These are phyloP conservation scores for Clonostachys byssicola DNA, from an alignment of 2,329 filamentous ascomycete species.

Conservation along the genomic window DNA sequence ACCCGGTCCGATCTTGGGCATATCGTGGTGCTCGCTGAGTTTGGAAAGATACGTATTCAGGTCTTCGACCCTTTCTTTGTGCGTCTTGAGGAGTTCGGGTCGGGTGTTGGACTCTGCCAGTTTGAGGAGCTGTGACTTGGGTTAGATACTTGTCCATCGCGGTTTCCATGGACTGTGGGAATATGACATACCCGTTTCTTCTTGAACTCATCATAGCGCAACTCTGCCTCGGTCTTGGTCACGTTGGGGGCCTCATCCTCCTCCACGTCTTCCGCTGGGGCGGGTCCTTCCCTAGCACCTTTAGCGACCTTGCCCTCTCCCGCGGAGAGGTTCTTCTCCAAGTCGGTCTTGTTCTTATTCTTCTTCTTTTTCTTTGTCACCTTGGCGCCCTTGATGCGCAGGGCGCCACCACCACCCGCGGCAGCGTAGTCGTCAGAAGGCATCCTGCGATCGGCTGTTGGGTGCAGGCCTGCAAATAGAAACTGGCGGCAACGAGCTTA, in stretches of 20 bases:
- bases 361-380: slow-evolving; percentile 63
- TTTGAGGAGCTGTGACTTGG: slow-evolving; percentile 47
- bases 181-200: slow-evolving; percentile 66
- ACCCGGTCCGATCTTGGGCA: slow-evolving; percentile 67
- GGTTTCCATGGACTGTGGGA: background rate
- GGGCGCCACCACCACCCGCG: slow-evolving; percentile 63
- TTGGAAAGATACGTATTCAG: slow-evolving; percentile 90
- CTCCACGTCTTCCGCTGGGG: slow-evolving; percentile 18
- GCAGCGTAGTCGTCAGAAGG: slow-evolving; percentile 71
- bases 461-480: background rate
- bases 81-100: slow-evolving; percentile 83
- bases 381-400: slow-evolving; percentile 80
- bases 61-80: slow-evolving; percentile 95
- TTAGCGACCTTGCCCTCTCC: slow-evolving; percentile 15
- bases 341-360: slow-evolving; percentile 45
- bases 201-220: slow-evolving; percentile 73
- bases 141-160: background rate
- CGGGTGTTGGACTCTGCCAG: slow-evolving; percentile 58
- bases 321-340: slow-evolving; percentile 40
- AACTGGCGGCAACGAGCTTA: background rate
- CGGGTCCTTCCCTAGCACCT: slow-evolving; percentile 14
- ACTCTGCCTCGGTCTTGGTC: slow-evolving; percentile 81
- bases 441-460: slow-evolving; percentile 39
- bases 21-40: slow-evolving; percentile 96
- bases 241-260: slow-evolving; percentile 17